phyloP scores from a whole-genome alignment of 1,284 basidiomycete species.

The Cutaneotrichosporon mucoides region DNA sequence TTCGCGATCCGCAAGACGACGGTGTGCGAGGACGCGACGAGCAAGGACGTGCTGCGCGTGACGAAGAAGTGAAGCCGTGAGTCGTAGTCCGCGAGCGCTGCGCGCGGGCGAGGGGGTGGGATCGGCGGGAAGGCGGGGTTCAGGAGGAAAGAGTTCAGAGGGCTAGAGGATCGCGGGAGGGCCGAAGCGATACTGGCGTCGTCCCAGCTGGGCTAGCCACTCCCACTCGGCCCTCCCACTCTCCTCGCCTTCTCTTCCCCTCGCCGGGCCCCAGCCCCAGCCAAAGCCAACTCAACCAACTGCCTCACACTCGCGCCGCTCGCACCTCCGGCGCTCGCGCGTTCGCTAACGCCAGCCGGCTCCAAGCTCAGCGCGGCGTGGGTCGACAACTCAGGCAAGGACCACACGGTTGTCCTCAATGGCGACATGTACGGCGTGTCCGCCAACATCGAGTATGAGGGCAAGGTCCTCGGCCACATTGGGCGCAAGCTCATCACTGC shows the following conservation, averaged over 20 bases:
- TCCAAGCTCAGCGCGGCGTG: conserved; percentile 42
- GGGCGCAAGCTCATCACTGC: conserved; percentile 37
- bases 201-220: too few species aligned
- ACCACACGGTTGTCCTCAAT: conserved; percentile 28
- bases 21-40: conserved; percentile 32
- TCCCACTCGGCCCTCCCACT: too few species aligned
- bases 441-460: conserved; percentile 34
- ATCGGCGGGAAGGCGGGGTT: too few species aligned
- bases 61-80: conserved; percentile 34
- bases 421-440: conserved; percentile 45
- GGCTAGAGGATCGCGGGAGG: too few species aligned
- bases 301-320: too few species aligned
- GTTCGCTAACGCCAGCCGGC: conserved; percentile 24
- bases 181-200: too few species aligned
- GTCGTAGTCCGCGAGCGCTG: conserved; percentile 10
- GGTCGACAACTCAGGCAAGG: conserved; percentile 21
- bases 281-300: too few species aligned
- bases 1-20: conserved; percentile 36
- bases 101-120: too few species aligned
- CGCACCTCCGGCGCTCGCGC: too few species aligned
- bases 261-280: too few species aligned
- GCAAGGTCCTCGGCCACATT: conserved; percentile 42
- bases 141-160: too few species aligned
- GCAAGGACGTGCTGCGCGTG: conserved; percentile 37
- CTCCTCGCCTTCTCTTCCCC: too few species aligned